Percentiles rank a stretch among this genome's conserved stretches.
Conservation (phyloP, 2,329 filamentous ascomycete species). For the Apiospora sp. region DNA sequence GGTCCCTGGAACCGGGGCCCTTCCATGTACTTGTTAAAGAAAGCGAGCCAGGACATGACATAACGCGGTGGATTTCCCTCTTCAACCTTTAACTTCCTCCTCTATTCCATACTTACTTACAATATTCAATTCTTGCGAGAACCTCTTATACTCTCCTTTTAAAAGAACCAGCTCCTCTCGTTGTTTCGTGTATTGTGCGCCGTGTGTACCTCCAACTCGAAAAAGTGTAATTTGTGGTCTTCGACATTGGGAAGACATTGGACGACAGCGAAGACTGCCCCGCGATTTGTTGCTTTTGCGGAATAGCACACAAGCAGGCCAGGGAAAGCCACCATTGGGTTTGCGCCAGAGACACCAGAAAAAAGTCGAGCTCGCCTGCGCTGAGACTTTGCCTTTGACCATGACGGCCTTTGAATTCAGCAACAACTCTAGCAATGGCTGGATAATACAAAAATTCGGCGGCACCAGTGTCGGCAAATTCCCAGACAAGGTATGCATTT, state of each 20-base stretch:
- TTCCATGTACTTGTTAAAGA: background rate
- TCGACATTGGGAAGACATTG: background rate
- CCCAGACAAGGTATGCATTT: slow-evolving; percentile 68
- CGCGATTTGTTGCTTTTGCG: slow-evolving; percentile 11
- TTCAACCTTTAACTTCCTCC: slow-evolving; percentile 9
- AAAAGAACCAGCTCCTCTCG: background rate
- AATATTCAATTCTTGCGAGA: background rate
- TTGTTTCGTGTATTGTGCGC: background rate
- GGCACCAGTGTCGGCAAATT: slow-evolving; percentile 97
- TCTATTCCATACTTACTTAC: background rate
- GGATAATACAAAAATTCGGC: slow-evolving; percentile 95
- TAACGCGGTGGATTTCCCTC: slow-evolving; percentile 16
- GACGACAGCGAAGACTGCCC: slow-evolving; percentile 8
- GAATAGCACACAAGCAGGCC: background rate
- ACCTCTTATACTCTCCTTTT: background rate
- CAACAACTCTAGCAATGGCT: slow-evolving; percentile 57
- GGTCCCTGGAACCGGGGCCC: background rate
- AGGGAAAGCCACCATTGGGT: slow-evolving; percentile 7
- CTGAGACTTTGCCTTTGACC: slow-evolving; percentile 4
- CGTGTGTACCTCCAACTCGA: background rate
- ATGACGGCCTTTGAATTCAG: slow-evolving; percentile 16
- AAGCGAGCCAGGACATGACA: slow-evolving; percentile 13
- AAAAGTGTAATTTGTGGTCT: slow-evolving; percentile 10
- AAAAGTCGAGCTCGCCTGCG: background rate
- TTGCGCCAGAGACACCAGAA: background rate